A percentile compares a stretch with the other conserved stretches of the same genome.
These are phyloP conservation scores for Gaertneriomyces semiglobifer DNA, from an alignment of 192 early-diverging fungal genomes.

Conservation along the genomic window DNA sequence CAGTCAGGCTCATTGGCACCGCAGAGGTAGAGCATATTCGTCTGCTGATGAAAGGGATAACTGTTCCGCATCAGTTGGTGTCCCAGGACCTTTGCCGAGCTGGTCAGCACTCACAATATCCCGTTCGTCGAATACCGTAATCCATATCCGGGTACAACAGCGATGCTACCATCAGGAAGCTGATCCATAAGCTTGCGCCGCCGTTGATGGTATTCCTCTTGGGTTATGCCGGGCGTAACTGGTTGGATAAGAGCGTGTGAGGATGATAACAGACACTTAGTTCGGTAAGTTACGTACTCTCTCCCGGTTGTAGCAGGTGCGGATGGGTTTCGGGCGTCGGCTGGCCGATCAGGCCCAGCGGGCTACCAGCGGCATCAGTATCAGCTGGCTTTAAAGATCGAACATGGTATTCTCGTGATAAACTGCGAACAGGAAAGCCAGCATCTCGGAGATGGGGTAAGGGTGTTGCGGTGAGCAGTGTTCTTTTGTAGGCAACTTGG, in stretches of 20 bases:
- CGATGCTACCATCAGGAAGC: conserved; percentile 57
- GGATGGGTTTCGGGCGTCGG: conserved; percentile 80
- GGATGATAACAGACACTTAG: conserved; percentile 15
- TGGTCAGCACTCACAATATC: conserved; percentile 64
- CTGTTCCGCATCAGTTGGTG: conserved; percentile 27
- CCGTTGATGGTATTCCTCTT: conserved; percentile 73
- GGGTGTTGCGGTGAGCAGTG: too few species aligned
- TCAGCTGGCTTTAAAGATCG: too few species aligned
- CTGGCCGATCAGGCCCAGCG: conserved; percentile 60
- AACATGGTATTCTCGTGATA: too few species aligned
- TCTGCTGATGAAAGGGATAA: conserved; percentile 90
- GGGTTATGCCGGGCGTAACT: conserved; percentile 75
- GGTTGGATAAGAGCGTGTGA: conserved; percentile 10
- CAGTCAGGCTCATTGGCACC: conserved; percentile 93
- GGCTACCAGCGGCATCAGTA: not conserved
- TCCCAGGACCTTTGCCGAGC: not conserved
- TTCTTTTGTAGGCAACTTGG: too few species aligned
- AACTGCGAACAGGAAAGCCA: too few species aligned
- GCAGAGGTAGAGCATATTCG: conserved; percentile 83
- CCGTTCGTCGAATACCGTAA: conserved; percentile 83
- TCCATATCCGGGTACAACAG: conserved; percentile 68
- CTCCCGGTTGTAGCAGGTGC: conserved; percentile 67
- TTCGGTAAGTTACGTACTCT: conserved; percentile 43
- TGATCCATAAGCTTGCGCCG: conserved; percentile 58
- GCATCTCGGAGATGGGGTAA: too few species aligned